Conservation (phyloP, 2,329 filamentous ascomycete species). For the Penicillium crustosum region DNA sequence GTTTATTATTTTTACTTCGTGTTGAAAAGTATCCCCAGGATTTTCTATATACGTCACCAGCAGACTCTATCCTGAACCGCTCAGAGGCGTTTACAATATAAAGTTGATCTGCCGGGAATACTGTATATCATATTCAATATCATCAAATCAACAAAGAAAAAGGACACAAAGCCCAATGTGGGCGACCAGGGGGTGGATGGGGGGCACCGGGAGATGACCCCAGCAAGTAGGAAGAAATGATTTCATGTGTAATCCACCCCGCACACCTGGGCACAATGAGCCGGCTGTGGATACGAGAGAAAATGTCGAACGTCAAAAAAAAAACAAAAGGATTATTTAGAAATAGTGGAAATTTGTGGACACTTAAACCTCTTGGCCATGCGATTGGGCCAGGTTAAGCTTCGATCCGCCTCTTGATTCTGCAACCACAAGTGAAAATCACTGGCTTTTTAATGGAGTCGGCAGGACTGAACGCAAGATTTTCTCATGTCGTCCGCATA, state of each 20-base stretch:
- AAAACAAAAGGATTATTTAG: slow-evolving; percentile 5
- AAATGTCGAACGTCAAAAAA: neutral
- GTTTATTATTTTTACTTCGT: neutral
- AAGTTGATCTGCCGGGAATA: neutral
- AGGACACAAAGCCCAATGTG: neutral
- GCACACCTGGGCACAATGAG: neutral
- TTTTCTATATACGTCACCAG: neutral
- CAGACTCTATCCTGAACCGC: neutral
- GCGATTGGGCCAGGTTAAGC: slow-evolving; percentile 15
- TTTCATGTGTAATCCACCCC: neutral
- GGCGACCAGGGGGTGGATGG: neutral
- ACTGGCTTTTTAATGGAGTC: neutral
- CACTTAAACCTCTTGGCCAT: neutral
- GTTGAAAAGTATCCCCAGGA: neutral
- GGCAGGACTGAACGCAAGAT: neutral
- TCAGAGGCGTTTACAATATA: neutral
- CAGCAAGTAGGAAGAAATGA: neutral
- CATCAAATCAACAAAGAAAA: neutral
- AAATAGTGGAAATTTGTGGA: slow-evolving; percentile 6
- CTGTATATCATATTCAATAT: neutral
- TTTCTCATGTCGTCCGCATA: neutral
- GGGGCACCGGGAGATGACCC: neutral
- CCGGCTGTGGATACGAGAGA: neutral
- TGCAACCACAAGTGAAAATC: neutral
- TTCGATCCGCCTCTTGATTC: slow-evolving; percentile 8